These are phyloP conservation scores for Candida ficus DNA, from an alignment of 805 yeast genomes.

Conservation along the genomic window DNA sequence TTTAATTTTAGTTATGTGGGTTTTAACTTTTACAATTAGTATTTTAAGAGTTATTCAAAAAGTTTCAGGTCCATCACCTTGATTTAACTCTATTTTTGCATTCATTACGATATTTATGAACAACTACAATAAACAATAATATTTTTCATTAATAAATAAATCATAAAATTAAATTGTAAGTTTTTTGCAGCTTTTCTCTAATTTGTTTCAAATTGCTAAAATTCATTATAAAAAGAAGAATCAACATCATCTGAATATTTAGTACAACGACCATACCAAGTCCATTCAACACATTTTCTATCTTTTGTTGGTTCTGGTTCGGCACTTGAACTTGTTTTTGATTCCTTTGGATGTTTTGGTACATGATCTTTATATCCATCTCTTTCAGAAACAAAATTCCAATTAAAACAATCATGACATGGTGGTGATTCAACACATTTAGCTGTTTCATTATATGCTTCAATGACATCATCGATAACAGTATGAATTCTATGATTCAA, in stretches of 20 bases:
- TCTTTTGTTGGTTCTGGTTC: conserved; percentile 17
- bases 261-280: conserved; percentile 58
- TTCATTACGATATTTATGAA: neutral
- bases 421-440: conserved; percentile 70
- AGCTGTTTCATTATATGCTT: conserved; percentile 72
- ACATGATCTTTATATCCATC: conserved; percentile 8
- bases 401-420: conserved; percentile 85
- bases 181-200: too few species aligned
- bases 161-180: too few species aligned
- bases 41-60: conserved; percentile 76
- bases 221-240: too few species aligned
- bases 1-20: conserved; percentile 75
- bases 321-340: neutral
- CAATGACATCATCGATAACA: conserved; percentile 76
- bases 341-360: conserved; percentile 1
- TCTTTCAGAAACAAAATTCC: conserved; percentile 63
- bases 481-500: conserved; percentile 87
- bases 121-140: neutral
- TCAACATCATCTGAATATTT: conserved; percentile 28
- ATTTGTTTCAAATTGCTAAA: too few species aligned
- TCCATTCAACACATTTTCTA: conserved; percentile 26
- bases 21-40: conserved; percentile 77
- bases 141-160: neutral
- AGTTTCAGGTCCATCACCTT: conserved; percentile 29
- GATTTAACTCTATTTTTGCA: too few species aligned